Evolutionary conservation across 2,329 filamentous ascomycete species (phyloP), one percentile per base, ranked within the genome.

Genomic region (Conoideocrella luteorostrata): DNA sequence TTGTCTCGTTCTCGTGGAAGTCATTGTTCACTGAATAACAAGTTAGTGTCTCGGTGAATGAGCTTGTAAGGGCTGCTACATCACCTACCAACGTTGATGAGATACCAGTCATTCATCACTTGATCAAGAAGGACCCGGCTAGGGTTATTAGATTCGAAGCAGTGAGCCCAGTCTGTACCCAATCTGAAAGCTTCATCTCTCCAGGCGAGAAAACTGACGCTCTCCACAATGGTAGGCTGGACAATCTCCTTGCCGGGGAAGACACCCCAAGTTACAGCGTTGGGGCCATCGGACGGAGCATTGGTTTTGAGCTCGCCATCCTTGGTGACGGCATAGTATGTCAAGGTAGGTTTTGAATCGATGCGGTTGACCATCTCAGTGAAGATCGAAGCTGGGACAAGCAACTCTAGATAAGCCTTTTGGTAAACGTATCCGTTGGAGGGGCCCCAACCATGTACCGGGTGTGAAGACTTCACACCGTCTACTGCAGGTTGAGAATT

Each of bases 151-250:
- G 83, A 74, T 29, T 89, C 80, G 60, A 95, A 88, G 62, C 93
- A 98, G 57, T 88, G 87, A 18, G 88, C 87, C 93, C 93, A 98
- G 60, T 98, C 90, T 46, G 85, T 77, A 43, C 93, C 93, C 9
- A 98, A 77, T 48, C 87, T 81, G 72, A 89, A 98, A 13, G 95
- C 94, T 67, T 98, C 93, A 55, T 98, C 93, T 68, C 95, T 95
- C 93, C 93, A 98, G 3, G 93, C 93, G 43, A 98, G 72, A 77
- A 98, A 98, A 63, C 88, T 95, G 62, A 98, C 84, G 15, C 88
- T 94, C 69, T 98, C 93, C 41, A 98, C 93, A 56, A 98, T 96
- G n/a, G 93, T 98, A 12, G 93, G 93, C 65, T 98, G 93, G n/a
- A 98, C 90, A 60, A 98, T 96, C 66, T 98, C 93, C 64, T 97